Percentiles rank a stretch among this genome's conserved stretches.
Evolutionary conservation across 164 flowering plant species (phyloP).

Genomic region (Liquidambar formosana): DNA sequence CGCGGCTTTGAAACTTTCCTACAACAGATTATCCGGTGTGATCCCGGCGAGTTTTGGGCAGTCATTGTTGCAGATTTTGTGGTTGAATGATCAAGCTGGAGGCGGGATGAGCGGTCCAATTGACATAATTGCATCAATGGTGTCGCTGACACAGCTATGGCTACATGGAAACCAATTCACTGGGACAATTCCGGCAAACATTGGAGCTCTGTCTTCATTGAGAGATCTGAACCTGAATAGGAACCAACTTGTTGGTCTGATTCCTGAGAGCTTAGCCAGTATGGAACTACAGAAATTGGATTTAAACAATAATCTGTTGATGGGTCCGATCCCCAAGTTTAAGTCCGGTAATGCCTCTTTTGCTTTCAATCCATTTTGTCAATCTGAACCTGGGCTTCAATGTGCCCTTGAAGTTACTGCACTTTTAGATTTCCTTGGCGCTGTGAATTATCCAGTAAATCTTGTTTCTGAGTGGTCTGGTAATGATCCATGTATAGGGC

Average conservation of each 20-base stretch:
- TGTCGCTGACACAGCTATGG: conserved; percentile 51
- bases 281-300: conserved; percentile 45
- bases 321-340: conserved; percentile 68
- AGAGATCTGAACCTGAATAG: conserved; percentile 58
- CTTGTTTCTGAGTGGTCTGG: conserved; percentile 69
- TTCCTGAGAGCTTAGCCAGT: conserved; percentile 53
- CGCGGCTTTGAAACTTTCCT: conserved; percentile 41
- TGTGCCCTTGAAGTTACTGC: conserved; percentile 65
- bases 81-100: conserved; percentile 69
- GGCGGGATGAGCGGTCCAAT: conserved; percentile 61
- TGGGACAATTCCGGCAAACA: conserved; percentile 63
- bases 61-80: conserved; percentile 50
- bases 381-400: conserved; percentile 40
- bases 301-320: conserved; percentile 54
- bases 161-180: conserved; percentile 78
- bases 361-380: conserved; percentile 55
- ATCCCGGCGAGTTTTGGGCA: conserved; percentile 60
- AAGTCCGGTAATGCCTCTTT: conserved; percentile 32
- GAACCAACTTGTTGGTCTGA: conserved; percentile 66
- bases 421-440: conserved; percentile 65
- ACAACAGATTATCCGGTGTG: conserved; percentile 49
- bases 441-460: conserved; percentile 46
- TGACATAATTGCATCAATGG: conserved; percentile 55
- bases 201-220: conserved; percentile 53
- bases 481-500: conserved; percentile 67